Evolutionary conservation across 805 yeast species (phyloP), one percentile per base, ranked within the genome.

Genomic region (Torulaspora indica): DNA sequence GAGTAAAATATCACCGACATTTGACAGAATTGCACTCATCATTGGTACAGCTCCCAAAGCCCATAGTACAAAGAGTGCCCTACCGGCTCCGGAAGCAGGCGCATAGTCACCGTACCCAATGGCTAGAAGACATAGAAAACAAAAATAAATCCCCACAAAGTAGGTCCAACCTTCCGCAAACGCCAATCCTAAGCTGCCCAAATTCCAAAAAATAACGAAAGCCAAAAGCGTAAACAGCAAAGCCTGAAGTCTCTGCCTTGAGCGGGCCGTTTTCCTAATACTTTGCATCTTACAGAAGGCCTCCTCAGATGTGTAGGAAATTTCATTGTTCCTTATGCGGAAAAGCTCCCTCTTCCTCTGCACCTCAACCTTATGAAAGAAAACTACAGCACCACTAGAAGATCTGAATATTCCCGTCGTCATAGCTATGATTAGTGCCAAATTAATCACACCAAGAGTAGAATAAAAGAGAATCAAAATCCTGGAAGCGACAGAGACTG

Each of bases 51-150:
- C 95, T 5, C 79, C 69, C 15, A 89, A 60, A 0, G 89, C 83
- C 96, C 96, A 89, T 8, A 79, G 64, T 6, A 85, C 78, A 55
- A 88, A 88, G 52, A 87, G 78, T 0, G 82, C 75, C 33, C 83
- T 67, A 0, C 95, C 95, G 5, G 84, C 81, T 1, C 80, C 65
- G 0, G 81, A 64, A 1, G 39, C 45, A 1, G 95, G 95, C 1
- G 78, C 70, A 53, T 70, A 79, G 57, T 82, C 89, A 24, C 96
- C 96, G 63, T 85, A 87, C 0, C 96, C 96, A 44, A 89, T 83
- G 0, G 96, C 85, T 5, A 87, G 65, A 41, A 89, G 73, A 55
- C 91, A 80, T 31, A 85, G 66, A 49, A 83, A 79, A 48, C 90
- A 78, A 56, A 85, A 88, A 65, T 89, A 89, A n/a, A 85, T 70